Conservation (phyloP, 768 basidiomycete species). For the Obba rivulosa region DNA sequence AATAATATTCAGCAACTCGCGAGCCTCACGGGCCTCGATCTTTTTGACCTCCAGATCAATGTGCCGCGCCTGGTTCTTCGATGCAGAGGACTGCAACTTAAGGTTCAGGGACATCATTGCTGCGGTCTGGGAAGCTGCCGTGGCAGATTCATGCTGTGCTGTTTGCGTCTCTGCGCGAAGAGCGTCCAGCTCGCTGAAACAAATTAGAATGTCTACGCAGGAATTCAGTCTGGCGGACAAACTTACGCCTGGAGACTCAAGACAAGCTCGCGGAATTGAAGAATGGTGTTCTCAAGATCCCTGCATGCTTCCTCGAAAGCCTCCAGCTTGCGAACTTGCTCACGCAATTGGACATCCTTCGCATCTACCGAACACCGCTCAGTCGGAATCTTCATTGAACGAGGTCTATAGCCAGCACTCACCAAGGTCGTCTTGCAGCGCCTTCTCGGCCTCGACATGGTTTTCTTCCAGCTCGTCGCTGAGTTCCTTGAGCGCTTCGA, state of each 20-base stretch:
- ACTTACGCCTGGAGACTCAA: constrained; percentile 70
- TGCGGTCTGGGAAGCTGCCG: constrained; percentile 82
- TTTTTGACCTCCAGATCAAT: constrained; percentile 87
- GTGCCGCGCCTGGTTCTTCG: constrained; percentile 84
- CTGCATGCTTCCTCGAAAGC: constrained; percentile 71
- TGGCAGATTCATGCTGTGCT: constrained; percentile 76
- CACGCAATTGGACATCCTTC: constrained; percentile 67
- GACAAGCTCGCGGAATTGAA: constrained; percentile 91
- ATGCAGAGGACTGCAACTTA: constrained; percentile 86
- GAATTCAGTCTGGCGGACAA: background rate
- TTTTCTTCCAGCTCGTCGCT: constrained; percentile 97
- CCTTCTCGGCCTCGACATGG: constrained; percentile 89
- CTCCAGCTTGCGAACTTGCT: constrained; percentile 59
- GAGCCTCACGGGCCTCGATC: constrained; percentile 78
- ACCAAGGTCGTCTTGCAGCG: constrained; percentile 88
- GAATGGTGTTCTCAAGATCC: constrained; percentile 85
- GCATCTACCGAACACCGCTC: constrained; percentile 37
- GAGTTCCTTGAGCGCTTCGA: constrained; percentile 93
- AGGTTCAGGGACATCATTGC: constrained; percentile 93
- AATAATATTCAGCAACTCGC: constrained; percentile 75
- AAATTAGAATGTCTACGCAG: background rate
- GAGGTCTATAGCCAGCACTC: background rate
- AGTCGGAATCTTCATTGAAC: background rate
- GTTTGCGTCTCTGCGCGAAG: constrained; percentile 83
- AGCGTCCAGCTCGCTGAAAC: constrained; percentile 71